These are phyloP conservation scores for Digitaria exilis DNA, from an alignment of 202 grass and related monocot species.

Conservation along the genomic window DNA sequence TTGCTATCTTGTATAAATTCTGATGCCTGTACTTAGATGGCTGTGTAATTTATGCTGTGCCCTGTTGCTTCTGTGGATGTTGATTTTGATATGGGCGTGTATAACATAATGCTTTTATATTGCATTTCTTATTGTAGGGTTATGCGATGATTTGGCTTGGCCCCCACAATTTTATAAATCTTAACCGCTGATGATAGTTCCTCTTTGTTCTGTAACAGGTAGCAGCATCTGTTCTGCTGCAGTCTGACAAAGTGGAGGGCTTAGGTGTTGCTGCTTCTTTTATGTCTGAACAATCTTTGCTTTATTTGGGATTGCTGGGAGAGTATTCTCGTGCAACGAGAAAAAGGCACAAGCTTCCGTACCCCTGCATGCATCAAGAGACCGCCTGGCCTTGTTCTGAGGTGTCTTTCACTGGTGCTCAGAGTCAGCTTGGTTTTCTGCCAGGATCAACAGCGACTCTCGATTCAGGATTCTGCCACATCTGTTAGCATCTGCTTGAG, in stretches of 20 bases:
- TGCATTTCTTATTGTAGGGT: not conserved
- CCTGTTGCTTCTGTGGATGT: not conserved
- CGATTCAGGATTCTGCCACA: not conserved
- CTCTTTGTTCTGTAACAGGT: conserved; percentile 5
- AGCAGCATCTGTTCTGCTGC: conserved; percentile 37
- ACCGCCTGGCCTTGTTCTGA: conserved; percentile 28
- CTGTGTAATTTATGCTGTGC: not conserved
- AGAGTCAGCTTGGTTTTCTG: conserved; percentile 12
- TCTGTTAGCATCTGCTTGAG: conserved; percentile 21
- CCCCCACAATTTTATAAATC: not conserved
- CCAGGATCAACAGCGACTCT: conserved; percentile 1
- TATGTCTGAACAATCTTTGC: conserved; percentile 66
- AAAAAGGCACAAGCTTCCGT: conserved; percentile 53
- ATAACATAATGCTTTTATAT: not conserved
- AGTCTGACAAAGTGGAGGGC: conserved; percentile 55
- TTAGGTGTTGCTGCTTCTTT: conserved; percentile 49
- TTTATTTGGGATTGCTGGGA: conserved; percentile 65
- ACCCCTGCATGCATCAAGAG: conserved; percentile 54
- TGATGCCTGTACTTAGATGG: not conserved
- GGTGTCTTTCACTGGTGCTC: not conserved
- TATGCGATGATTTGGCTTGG: not conserved
- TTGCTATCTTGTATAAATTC: not conserved
- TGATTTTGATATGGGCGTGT: not conserved
- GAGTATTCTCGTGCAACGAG: conserved; percentile 57
- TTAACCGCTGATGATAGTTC: not conserved